These are phyloP conservation scores for Heliamphora exappendiculata DNA, from an alignment of 148 eudicot species.

Conservation along the genomic window DNA sequence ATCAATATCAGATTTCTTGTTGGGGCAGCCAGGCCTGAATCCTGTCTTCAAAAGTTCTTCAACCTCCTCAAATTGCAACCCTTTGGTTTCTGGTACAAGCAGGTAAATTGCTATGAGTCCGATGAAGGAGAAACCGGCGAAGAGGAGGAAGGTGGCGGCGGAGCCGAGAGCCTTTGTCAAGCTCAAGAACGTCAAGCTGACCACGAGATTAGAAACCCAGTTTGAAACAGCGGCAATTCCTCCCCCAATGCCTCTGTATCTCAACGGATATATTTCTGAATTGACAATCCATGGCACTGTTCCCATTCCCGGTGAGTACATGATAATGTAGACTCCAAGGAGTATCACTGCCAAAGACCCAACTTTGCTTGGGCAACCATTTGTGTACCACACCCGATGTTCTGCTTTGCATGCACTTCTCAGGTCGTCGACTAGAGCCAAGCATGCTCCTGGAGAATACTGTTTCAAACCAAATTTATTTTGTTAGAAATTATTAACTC, in stretches of 20 bases:
- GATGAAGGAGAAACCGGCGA: slow-evolving; percentile 36
- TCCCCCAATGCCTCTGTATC: slow-evolving; percentile 35
- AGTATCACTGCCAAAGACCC: slow-evolving; percentile 60
- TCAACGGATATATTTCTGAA: slow-evolving; percentile 64
- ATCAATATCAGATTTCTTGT: slow-evolving; percentile 12
- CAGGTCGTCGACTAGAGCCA: slow-evolving; percentile 26
- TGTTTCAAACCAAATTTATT: slow-evolving; percentile 19
- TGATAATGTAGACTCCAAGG: slow-evolving; percentile 57
- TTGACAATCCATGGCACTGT: slow-evolving; percentile 83
- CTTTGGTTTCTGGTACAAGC: slow-evolving; percentile 80
- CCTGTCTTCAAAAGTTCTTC: slow-evolving; percentile 76
- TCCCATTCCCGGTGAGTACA: slow-evolving; percentile 84
- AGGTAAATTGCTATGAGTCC: slow-evolving; percentile 53
- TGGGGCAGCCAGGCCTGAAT: slow-evolving; percentile 37
- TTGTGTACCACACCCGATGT: slow-evolving; percentile 53
- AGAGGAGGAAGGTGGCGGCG: slow-evolving; percentile 33
- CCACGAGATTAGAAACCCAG: slow-evolving; percentile 39
- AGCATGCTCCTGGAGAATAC: slow-evolving; percentile 67
- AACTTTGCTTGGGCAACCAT: slow-evolving; percentile 74
- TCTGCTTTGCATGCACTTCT: slow-evolving; percentile 38
- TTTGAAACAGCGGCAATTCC: slow-evolving; percentile 41
- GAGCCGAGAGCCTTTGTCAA: slow-evolving; percentile 33
- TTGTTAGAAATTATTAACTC: slow-evolving; percentile 5
- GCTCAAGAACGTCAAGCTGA: slow-evolving; percentile 29
- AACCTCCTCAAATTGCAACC: slow-evolving; percentile 62